phyloP scores from a whole-genome alignment of 2,329 filamentous ascomycete genomes.

The Furcasterigmium furcatum region DNA sequence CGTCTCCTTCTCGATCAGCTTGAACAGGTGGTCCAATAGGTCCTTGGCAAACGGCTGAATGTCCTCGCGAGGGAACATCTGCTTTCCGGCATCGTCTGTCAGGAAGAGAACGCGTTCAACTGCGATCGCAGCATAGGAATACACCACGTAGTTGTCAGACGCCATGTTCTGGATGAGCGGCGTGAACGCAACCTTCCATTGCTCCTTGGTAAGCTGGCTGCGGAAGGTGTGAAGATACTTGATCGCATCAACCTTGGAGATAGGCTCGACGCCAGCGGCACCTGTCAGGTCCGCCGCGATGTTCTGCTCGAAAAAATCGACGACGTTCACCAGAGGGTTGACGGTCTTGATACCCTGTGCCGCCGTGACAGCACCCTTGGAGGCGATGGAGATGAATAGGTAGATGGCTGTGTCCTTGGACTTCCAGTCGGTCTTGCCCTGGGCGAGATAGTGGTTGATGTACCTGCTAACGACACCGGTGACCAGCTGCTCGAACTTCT shows the following conservation, averaged over 20 bases:
- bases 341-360: slow-evolving; percentile 88
- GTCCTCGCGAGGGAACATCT: slow-evolving; percentile 75
- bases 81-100: slow-evolving; percentile 68
- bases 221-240: slow-evolving; percentile 98
- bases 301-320: slow-evolving; percentile 92
- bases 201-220: slow-evolving; percentile 85
- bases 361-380: slow-evolving; percentile 83
- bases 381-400: slow-evolving; percentile 89
- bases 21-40: slow-evolving; percentile 85
- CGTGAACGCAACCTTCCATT: slow-evolving; percentile 88
- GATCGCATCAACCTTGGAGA: slow-evolving; percentile 95
- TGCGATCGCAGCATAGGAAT: slow-evolving; percentile 94
- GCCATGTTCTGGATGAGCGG: slow-evolving; percentile 88
- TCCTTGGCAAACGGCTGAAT: slow-evolving; percentile 83
- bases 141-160: slow-evolving; percentile 91
- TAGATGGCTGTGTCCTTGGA: slow-evolving; percentile 98
- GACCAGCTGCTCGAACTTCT: slow-evolving; percentile 82
- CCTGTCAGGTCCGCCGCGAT: slow-evolving; percentile 84
- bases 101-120: slow-evolving; percentile 92
- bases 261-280: slow-evolving; percentile 68
- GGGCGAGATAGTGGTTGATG: slow-evolving; percentile 80
- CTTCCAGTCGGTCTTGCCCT: slow-evolving; percentile 85
- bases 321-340: slow-evolving; percentile 82
- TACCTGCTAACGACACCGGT: slow-evolving; percentile 86
- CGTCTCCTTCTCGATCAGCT: slow-evolving; percentile 79